phyloP scores from a whole-genome alignment of 495 filamentous ascomycete species.

The Podospora tetraspora region DNA sequence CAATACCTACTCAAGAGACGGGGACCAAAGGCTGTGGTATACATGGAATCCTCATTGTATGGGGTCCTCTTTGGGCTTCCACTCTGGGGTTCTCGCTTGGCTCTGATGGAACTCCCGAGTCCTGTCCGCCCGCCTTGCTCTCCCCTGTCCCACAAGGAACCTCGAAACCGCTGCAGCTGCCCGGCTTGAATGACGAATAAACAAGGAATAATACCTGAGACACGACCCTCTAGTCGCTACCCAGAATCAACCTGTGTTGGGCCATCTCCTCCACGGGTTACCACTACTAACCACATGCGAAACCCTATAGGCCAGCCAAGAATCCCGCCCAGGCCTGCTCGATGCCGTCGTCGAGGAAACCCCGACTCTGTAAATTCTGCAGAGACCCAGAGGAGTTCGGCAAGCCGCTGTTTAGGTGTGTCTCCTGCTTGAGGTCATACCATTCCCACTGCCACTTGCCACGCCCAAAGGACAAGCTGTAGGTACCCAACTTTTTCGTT shows the following conservation, averaged over 20 bases:
- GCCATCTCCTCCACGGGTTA: neutral
- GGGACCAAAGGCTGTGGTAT: constrained; percentile 34
- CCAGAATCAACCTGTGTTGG: constrained; percentile 10
- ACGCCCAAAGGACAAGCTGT: constrained; percentile 4
- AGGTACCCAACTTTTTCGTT: neutral
- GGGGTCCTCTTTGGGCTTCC: constrained; percentile 7
- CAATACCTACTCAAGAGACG: constrained; percentile 7
- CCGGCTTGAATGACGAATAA: constrained; percentile 26
- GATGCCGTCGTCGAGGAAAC: neutral
- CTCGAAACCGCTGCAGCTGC: constrained; percentile 32
- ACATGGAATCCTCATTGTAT: constrained; percentile 13
- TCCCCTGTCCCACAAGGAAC: constrained; percentile 11
- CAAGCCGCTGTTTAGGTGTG: constrained; percentile 9
- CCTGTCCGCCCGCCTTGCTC: constrained; percentile 4
- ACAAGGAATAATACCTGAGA: constrained; percentile 41
- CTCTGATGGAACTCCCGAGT: constrained; percentile 4
- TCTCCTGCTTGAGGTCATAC: constrained; percentile 8
- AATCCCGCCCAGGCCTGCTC: neutral
- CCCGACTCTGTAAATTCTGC: neutral
- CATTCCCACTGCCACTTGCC: constrained; percentile 19
- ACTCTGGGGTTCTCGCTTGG: constrained; percentile 1
- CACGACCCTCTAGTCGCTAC: constrained; percentile 7
- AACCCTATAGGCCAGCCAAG: neutral
- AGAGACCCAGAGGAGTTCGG: neutral
- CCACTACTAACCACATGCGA: constrained; percentile 11